Evolutionary conservation across 257 asterid genomes (phyloP).

Genomic region (Vinca minor): DNA sequence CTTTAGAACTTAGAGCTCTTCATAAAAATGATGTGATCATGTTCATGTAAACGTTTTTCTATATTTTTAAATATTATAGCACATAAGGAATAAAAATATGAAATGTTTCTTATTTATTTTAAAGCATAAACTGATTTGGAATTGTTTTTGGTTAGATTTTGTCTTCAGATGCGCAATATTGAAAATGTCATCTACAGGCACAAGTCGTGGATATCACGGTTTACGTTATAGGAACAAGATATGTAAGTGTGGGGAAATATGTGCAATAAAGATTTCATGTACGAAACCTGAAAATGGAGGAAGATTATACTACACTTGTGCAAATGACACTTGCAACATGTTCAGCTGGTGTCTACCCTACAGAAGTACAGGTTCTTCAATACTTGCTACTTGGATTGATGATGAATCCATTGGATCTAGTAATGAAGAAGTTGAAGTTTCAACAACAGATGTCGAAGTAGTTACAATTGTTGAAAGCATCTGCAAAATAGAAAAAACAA

Average conservation of each 20-base stretch:
- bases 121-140: no score
- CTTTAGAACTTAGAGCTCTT: no score
- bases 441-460: background rate
- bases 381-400: background rate
- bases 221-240: background rate
- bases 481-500: background rate
- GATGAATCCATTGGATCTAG: background rate
- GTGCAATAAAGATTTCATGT: background rate
- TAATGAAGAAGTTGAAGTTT: background rate
- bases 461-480: background rate
- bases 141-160: background rate
- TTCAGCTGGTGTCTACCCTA: background rate
- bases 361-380: background rate
- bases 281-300: background rate
- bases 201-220: background rate
- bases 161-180: background rate
- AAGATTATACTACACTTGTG: background rate
- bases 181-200: background rate
- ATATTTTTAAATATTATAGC: no score
- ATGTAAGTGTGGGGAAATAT: constrained; percentile 1
- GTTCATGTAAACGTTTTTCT: no score
- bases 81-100: no score
- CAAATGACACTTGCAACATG: background rate
- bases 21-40: no score
- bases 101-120: no score